These are phyloP conservation scores for Parastagonospora avenae DNA, from an alignment of 2,329 filamentous ascomycete species.

Conservation along the genomic window DNA sequence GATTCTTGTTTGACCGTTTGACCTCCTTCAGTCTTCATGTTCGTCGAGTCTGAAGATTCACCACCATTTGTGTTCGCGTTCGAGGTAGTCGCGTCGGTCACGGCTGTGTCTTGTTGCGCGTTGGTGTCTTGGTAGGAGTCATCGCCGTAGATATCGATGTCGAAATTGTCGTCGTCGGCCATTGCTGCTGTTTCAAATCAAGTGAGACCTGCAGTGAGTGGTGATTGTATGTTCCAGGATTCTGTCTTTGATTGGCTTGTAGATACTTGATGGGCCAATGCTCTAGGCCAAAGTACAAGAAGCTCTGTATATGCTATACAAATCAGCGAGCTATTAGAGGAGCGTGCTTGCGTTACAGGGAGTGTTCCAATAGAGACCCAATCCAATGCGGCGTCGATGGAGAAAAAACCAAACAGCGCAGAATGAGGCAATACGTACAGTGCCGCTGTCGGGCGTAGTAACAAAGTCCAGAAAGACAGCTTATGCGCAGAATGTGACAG, in stretches of 20 bases:
- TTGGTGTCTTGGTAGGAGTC: conserved; percentile 48
- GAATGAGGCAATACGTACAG: conserved; percentile 49
- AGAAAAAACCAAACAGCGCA: conserved; percentile 26
- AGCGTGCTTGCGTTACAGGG: conserved; percentile 10
- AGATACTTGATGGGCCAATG: conserved; percentile 44
- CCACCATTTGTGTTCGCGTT: conserved; percentile 41
- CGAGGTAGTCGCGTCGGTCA: conserved; percentile 27
- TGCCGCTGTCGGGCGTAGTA: conserved; percentile 39
- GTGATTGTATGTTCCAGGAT: conserved; percentile 28
- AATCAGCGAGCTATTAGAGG: conserved; percentile 45
- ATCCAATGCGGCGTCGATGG: conserved; percentile 12
- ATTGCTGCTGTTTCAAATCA: conserved; percentile 39
- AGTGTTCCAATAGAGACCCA: conserved; percentile 15
- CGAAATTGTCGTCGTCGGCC: conserved; percentile 71
- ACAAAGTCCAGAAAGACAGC: conserved; percentile 41
- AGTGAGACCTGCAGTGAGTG: conserved; percentile 30
- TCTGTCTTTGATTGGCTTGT: conserved; percentile 46
- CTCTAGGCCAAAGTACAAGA: conserved; percentile 46
- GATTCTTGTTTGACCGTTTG: conserved; percentile 26
- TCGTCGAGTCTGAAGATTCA: conserved; percentile 18
- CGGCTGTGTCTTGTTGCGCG: conserved; percentile 28
- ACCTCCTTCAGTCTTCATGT: conserved; percentile 15
- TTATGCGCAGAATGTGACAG: conserved; percentile 36
- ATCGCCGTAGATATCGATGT: conserved; percentile 73
- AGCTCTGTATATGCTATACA: conserved; percentile 39